Evolutionary conservation across 352 stramenopile species (phyloP).

Genomic region (Phytophthora litchii): DNA sequence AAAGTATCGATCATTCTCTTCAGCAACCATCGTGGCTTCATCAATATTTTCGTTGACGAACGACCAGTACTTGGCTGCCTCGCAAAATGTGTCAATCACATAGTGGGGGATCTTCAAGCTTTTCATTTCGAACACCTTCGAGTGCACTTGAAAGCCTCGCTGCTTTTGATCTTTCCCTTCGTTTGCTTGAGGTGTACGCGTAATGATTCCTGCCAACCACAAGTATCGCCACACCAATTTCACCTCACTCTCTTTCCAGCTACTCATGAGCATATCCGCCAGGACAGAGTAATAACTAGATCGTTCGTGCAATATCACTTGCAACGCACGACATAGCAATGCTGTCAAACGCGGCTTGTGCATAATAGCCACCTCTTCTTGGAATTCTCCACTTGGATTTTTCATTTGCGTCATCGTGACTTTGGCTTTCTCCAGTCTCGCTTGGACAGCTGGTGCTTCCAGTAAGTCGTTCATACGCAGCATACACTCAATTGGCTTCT

Average conservation of each 20-base stretch:
- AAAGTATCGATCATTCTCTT: slow-evolving; percentile 47
- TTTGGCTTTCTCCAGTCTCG: slow-evolving; percentile 67
- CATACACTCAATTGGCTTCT: slow-evolving; percentile 70
- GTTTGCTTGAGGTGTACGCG: slow-evolving; percentile 47
- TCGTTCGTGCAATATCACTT: slow-evolving; percentile 83
- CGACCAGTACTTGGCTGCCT: slow-evolving; percentile 71
- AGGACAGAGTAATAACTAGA: slow-evolving; percentile 75
- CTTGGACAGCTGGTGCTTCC: slow-evolving; percentile 61
- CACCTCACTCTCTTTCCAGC: slow-evolving; percentile 75
- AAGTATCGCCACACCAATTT: slow-evolving; percentile 88
- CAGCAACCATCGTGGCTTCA: slow-evolving; percentile 48
- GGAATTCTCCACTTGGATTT: slow-evolving; percentile 72
- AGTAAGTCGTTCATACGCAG: slow-evolving; percentile 74
- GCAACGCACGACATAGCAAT: slow-evolving; percentile 69
- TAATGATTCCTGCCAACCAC: slow-evolving; percentile 81
- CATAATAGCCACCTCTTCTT: slow-evolving; percentile 68
- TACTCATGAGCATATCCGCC: slow-evolving; percentile 74
- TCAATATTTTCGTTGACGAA: slow-evolving; percentile 79
- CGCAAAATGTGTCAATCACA: slow-evolving; percentile 69
- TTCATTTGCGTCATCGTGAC: slow-evolving; percentile 63
- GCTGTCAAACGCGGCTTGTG: slow-evolving; percentile 67
- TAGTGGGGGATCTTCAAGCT: slow-evolving; percentile 71
- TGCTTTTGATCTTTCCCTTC: slow-evolving; percentile 66
- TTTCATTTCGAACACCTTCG: slow-evolving; percentile 74
- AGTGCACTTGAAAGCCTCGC: slow-evolving; percentile 74